Base-by-base conservation (phyloP, 2,329 filamentous ascomycete species). In the Cordyceps cicadae region DNA sequence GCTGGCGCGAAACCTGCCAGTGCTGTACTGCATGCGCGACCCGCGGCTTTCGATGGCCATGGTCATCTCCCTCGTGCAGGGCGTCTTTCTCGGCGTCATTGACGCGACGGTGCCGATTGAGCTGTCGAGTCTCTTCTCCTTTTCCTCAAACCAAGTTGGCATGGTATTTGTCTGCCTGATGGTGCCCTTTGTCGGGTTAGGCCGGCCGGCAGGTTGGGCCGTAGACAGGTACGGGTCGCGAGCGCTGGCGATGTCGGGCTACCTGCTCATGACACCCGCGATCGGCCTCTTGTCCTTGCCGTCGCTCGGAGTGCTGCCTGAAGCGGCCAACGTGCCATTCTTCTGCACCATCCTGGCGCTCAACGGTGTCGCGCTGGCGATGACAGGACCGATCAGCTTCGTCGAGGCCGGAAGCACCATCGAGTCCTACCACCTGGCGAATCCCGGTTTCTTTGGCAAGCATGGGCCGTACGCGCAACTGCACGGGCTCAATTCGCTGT, bases 381-480 rank as follows among this genome's bases (percentile, higher is more conserved):
- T 48, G 5, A 51, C 58, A 12, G 34, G 34, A 0, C 46, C 57
- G 1, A 50, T 55, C 21, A 55, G 53, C 34, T 48, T 53, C 24
- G 63, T 64, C 4, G 61, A 64, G 51, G 63, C 58, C 3, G 57
- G 26, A 14, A 41, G 54, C 39, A 24, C 57, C 12, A 64, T 59
- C n/a, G 24, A 61, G 19, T 50, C 50, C 26, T 63, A 64, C 24
- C 50, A 59, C 41, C 5, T n/a, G 46, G 52, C 62, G 9, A 63
- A 64, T 19, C 61, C 61, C 1, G 61, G 26, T 12, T 61, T 63
- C 24, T 64, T 64, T 39, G 61, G 46, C 14, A 21, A 63, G 29
- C 32, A 64, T 12, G 63, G 63, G 14, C 63, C 63, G 15, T 64
- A 63, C 19, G 63, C 63, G 15, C 61, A 64, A n/a, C 54, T 64